Percentiles rank a stretch among this genome's conserved stretches.
Evolutionary conservation across 331 rosid genomes (phyloP).

Genomic region (Malus hybrid): DNA sequence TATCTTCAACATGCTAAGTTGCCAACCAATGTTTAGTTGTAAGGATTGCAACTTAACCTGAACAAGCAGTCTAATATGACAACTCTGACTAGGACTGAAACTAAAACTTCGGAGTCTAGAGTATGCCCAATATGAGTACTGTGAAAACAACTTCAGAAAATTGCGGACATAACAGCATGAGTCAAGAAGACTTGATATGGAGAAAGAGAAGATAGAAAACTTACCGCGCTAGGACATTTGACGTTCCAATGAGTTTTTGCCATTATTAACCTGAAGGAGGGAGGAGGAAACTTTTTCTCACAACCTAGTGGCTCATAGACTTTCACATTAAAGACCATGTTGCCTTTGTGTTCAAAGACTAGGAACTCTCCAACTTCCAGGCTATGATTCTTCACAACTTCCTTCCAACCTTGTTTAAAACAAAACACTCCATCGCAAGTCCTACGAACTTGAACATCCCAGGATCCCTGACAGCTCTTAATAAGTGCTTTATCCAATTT

Average conservation of each 20-base stretch:
- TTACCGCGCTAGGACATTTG: neutral
- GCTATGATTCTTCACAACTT: neutral
- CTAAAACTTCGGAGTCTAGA: too few species aligned
- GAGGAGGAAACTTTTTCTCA: neutral
- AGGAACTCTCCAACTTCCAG: neutral
- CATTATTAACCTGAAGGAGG: neutral
- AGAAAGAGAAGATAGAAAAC: neutral
- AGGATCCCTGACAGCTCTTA: neutral
- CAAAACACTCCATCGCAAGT: neutral
- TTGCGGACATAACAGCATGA: neutral
- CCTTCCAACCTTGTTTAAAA: neutral
- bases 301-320: neutral
- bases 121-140: neutral
- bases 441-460: neutral
- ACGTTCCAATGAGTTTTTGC: neutral
- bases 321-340: neutral
- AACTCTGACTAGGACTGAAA: too few species aligned
- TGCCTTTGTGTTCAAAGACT: neutral
- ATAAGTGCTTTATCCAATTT: neutral
- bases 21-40: neutral
- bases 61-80: too few species aligned
- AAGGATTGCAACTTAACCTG: neutral
- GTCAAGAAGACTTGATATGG: neutral
- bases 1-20: neutral
- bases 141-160: neutral